Evolutionary conservation across 148 eudicot species (phyloP).

Genomic region (Fagopyrum esculentum): DNA sequence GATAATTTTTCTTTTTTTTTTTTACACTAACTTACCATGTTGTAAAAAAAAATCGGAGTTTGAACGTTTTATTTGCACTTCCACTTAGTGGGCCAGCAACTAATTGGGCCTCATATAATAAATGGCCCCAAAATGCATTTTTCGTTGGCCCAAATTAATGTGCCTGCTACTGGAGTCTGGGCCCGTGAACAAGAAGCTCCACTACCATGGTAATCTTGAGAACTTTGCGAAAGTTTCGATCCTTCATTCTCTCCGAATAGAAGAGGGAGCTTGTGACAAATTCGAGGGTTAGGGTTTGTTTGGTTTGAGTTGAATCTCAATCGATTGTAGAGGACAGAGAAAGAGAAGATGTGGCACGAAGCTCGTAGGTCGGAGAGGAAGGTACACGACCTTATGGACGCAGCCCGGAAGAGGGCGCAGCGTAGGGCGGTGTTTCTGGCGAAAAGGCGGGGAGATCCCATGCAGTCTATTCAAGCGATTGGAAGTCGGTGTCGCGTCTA

Average conservation of each 20-base stretch:
- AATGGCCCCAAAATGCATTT: not conserved
- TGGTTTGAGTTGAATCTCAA: not conserved
- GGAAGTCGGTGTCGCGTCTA: constrained; percentile 36
- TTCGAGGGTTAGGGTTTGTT: constrained; percentile 29
- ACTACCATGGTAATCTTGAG: not conserved
- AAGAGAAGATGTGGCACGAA: constrained; percentile 86
- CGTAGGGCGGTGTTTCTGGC: constrained; percentile 81
- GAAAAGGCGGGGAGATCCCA: constrained; percentile 91
- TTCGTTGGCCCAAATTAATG: not conserved
- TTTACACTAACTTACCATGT: no score
- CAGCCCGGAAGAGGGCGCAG: constrained; percentile 88
- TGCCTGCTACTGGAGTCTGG: not conserved
- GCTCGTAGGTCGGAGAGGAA: constrained; percentile 96
- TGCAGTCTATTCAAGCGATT: constrained; percentile 45
- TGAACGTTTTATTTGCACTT: no score
- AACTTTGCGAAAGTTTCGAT: not conserved
- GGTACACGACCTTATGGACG: constrained; percentile 98
- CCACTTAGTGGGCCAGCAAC: not conserved
- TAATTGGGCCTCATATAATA: not conserved
- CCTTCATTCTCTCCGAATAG: not conserved
- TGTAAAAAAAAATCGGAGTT: no score
- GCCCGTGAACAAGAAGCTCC: not conserved
- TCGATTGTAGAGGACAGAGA: constrained; percentile 12
- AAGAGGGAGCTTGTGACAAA: not conserved
- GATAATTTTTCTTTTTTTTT: no score